Conservation (phyloP, 1,284 basidiomycete species). For the Microbotryum violaceum region DNA sequence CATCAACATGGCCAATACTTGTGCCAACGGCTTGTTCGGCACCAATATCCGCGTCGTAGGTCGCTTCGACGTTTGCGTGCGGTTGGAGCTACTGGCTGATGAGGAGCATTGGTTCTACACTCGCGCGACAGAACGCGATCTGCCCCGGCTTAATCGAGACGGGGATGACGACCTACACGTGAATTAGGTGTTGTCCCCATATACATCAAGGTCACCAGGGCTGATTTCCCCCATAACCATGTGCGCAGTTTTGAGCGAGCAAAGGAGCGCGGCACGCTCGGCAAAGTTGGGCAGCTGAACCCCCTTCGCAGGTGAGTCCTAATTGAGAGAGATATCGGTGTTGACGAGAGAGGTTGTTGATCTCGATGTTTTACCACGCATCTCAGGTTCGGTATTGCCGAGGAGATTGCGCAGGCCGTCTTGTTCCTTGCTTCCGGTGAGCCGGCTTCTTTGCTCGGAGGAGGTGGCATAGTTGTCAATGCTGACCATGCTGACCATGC, state of each 20-base stretch:
- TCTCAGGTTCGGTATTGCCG: slow-evolving; percentile 51
- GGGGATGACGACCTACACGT: slow-evolving; percentile 29
- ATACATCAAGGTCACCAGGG: too few species aligned
- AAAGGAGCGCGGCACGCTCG: slow-evolving; percentile 58
- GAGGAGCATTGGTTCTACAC: background rate
- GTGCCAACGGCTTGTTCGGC: slow-evolving; percentile 69
- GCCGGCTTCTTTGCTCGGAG: slow-evolving; percentile 25
- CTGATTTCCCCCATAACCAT: slow-evolving; percentile 62
- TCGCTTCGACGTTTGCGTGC: background rate
- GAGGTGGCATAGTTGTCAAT: background rate
- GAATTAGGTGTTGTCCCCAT: background rate
- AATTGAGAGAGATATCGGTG: slow-evolving; percentile 11
- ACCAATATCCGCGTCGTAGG: slow-evolving; percentile 65
- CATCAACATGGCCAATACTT: slow-evolving; percentile 74
- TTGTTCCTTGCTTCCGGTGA: slow-evolving; percentile 79
- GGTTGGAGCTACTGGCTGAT: too few species aligned
- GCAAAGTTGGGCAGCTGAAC: slow-evolving; percentile 78
- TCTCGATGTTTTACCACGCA: background rate
- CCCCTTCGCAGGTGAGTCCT: slow-evolving; percentile 60
- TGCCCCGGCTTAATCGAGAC: slow-evolving; percentile 81
- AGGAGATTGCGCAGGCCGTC: slow-evolving; percentile 74
- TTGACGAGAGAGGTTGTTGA: too few species aligned
- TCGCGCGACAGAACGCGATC: slow-evolving; percentile 55
- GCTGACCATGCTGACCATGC: background rate
- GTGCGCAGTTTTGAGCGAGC: slow-evolving; percentile 63